These are phyloP conservation scores for Arabidopsis arenosa DNA, from an alignment of 345 rosid genomes.

Conservation along the genomic window DNA sequence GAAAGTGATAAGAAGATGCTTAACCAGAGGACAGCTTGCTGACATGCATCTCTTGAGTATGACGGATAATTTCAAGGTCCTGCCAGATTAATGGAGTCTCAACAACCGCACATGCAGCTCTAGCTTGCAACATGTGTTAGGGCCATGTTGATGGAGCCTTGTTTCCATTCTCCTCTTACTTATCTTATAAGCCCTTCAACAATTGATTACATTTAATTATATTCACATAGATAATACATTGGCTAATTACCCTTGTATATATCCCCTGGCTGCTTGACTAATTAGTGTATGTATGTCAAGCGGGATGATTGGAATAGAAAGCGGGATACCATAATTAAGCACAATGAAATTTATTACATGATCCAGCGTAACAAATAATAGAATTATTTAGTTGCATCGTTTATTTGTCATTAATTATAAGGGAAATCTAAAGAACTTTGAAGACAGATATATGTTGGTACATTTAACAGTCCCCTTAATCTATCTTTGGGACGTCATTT, in stretches of 20 bases:
- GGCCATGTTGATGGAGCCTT: constrained; percentile 50
- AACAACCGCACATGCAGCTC: not conserved
- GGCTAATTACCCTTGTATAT: too few species aligned
- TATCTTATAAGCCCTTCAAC: not conserved
- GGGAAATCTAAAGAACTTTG: not conserved
- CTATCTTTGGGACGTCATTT: not conserved
- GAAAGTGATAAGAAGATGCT: too few species aligned
- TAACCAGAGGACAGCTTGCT: not conserved
- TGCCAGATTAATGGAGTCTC: not conserved
- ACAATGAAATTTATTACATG: too few species aligned
- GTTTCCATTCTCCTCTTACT: constrained; percentile 16
- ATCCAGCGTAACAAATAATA: too few species aligned
- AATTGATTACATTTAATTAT: too few species aligned
- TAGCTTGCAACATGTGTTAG: constrained; percentile 39
- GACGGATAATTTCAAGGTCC: not conserved
- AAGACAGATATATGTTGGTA: not conserved
- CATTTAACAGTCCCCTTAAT: not conserved
- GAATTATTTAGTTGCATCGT: too few species aligned
- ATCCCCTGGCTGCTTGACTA: too few species aligned
- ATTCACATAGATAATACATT: not conserved
- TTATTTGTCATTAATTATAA: too few species aligned
- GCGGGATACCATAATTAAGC: too few species aligned
- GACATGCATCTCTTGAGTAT: not conserved
- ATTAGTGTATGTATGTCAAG: too few species aligned
- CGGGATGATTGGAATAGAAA: too few species aligned